These are phyloP conservation scores for Wickerhamomyces chambardii DNA, from an alignment of 805 yeast species.

Conservation along the genomic window DNA sequence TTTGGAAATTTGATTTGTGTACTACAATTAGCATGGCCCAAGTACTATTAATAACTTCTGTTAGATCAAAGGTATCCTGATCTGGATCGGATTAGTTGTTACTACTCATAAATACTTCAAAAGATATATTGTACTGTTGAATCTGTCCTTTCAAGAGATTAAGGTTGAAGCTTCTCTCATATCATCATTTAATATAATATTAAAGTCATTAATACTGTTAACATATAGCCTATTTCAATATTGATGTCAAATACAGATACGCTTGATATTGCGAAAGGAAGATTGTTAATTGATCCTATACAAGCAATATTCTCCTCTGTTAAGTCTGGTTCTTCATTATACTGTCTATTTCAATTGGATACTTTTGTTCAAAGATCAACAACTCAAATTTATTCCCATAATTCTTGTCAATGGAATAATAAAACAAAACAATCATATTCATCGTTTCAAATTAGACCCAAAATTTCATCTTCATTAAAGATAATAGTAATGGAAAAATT, in stretches of 20 bases:
- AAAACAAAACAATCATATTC: conserved; percentile 9
- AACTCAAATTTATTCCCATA: background rate
- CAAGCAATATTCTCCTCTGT: conserved; percentile 9
- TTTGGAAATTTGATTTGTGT: too few species aligned
- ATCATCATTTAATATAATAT: too few species aligned
- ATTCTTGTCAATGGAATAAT: conserved; percentile 10
- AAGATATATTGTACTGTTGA: too few species aligned
- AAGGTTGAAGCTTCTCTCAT: too few species aligned
- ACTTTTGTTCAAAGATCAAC: conserved; percentile 9
- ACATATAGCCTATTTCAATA: too few species aligned
- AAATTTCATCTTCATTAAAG: conserved; percentile 4
- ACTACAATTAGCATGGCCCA: too few species aligned
- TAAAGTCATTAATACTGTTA: too few species aligned
- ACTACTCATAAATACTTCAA: too few species aligned
- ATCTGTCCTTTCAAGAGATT: too few species aligned
- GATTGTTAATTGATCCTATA: conserved; percentile 16
- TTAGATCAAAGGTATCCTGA: too few species aligned
- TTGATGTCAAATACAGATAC: too few species aligned
- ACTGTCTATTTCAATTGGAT: conserved; percentile 14
- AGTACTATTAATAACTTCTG: background rate
- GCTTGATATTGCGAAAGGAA: conserved; percentile 9
- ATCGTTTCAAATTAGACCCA: conserved; percentile 13
- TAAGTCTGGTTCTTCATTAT: conserved; percentile 1
- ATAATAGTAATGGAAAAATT: conserved; percentile 11
- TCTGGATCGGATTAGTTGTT: too few species aligned